A percentile compares a stretch with the other conserved stretches of the same genome.
Evolutionary conservation across 345 rosid genomes (phyloP).

Genomic region (Salix arbutifolia): DNA sequence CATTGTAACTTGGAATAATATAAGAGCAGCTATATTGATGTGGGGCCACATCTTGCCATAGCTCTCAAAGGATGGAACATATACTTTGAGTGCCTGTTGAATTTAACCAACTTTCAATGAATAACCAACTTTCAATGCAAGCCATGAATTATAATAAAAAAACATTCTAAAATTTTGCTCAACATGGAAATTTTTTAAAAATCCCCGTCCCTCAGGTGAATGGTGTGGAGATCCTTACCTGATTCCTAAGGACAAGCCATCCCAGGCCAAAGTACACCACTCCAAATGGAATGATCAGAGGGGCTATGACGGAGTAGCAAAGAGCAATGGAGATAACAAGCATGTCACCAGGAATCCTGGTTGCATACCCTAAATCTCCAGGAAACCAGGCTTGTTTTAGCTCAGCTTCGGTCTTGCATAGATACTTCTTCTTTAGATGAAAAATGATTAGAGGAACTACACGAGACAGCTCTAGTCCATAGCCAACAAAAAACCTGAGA

Average conservation of each 20-base stretch:
- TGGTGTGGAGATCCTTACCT: conserved; percentile 34
- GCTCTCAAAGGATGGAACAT: conserved; percentile 80
- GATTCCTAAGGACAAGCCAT: conserved; percentile 85
- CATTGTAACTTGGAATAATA: conserved; percentile 72
- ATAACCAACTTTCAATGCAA: too few species aligned
- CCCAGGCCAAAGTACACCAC: conserved; percentile 68
- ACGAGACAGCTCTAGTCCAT: conserved; percentile 86
- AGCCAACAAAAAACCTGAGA: conserved; percentile 75
- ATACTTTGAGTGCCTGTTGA: conserved; percentile 77
- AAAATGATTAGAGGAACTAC: conserved; percentile 69
- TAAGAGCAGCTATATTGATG: conserved; percentile 62
- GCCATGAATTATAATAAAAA: too few species aligned
- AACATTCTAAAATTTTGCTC: neutral
- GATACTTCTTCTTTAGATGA: conserved; percentile 76
- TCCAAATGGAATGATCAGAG: conserved; percentile 76
- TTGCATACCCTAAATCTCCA: conserved; percentile 61
- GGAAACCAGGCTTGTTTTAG: conserved; percentile 80
- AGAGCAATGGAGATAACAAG: conserved; percentile 62
- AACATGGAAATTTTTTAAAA: too few species aligned
- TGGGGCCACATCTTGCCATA: conserved; percentile 97
- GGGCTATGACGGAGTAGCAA: conserved; percentile 82
- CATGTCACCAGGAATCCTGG: conserved; percentile 74
- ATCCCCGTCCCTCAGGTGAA: too few species aligned
- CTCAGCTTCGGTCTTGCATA: conserved; percentile 89
- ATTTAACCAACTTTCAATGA: neutral